These are phyloP conservation scores for Stachybotrys chartarum DNA, from an alignment of 2,329 filamentous ascomycete species.

Conservation along the genomic window DNA sequence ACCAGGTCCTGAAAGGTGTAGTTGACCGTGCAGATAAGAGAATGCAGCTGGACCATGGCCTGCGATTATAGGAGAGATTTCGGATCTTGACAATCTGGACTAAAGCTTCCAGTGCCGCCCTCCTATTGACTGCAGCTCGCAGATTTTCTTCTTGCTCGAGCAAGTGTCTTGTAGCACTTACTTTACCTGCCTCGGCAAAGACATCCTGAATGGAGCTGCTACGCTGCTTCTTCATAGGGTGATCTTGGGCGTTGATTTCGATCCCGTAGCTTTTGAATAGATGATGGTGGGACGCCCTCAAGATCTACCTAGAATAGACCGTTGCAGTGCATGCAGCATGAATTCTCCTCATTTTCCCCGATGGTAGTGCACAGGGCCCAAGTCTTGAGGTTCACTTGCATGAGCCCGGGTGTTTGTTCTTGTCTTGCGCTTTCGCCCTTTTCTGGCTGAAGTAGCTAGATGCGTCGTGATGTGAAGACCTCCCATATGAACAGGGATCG, in stretches of 20 bases:
- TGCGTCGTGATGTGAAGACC: too few species aligned
- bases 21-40: constrained; percentile 2
- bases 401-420: too few species aligned
- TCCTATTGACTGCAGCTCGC: constrained; percentile 2
- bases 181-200: constrained; percentile 1
- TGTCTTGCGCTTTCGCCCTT: too few species aligned
- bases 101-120: constrained; percentile 2
- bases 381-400: too few species aligned
- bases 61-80: constrained; percentile 4
- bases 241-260: not conserved
- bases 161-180: constrained; percentile 1
- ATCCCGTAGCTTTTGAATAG: constrained; percentile 1
- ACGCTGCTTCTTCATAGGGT: constrained; percentile 2
- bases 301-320: constrained; percentile 1
- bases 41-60: constrained; percentile 1
- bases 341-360: constrained; percentile 1
- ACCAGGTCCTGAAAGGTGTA: not conserved
- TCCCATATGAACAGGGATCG: too few species aligned
- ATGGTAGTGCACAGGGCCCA: too few species aligned
- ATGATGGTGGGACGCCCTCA: not conserved
- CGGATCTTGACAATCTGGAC: constrained; percentile 3
- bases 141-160: constrained; percentile 1
- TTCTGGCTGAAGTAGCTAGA: too few species aligned
- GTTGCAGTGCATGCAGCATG: constrained; percentile 1
- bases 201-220: constrained; percentile 2